Evolutionary conservation across 306 rosid species (phyloP).

Genomic region (Argentina anserina): DNA sequence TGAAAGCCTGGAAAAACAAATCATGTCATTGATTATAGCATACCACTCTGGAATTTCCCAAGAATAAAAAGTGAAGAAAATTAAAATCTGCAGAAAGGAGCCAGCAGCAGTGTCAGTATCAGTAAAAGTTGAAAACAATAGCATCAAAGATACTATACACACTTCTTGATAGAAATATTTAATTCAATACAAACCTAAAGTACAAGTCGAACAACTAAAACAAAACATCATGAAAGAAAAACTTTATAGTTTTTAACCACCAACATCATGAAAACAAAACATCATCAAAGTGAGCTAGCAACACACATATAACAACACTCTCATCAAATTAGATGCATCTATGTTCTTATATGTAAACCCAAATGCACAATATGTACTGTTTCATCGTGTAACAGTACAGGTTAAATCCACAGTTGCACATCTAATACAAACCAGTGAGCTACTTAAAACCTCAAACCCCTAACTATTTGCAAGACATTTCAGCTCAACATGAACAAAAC

Average conservation of each 20-base stretch:
- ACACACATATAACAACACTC: background rate
- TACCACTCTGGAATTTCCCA: conserved; percentile 1
- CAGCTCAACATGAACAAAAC: conserved; percentile 1
- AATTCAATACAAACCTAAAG: background rate
- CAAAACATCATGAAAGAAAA: too few species aligned
- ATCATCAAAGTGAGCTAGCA: too few species aligned
- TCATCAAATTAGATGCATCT: background rate
- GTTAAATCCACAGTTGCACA: background rate
- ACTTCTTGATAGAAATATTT: background rate
- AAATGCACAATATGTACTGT: background rate
- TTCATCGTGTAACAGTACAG: background rate
- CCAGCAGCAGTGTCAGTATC: background rate
- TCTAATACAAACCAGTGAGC: background rate
- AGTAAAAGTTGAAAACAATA: background rate
- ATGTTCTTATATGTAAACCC: background rate
- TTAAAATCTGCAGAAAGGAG: background rate
- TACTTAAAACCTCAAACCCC: background rate
- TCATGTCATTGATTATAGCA: conserved; percentile 4
- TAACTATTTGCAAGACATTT: background rate
- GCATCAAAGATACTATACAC: background rate
- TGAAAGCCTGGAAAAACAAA: conserved; percentile 62
- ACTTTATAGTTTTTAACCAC: too few species aligned
- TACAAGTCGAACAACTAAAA: too few species aligned
- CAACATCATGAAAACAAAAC: too few species aligned
- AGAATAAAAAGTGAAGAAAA: background rate